A percentile compares a stretch with the other conserved stretches of the same genome.
phyloP scores from a whole-genome alignment of 164 flowering plant genomes.

The Tetrastigma voinierianum region DNA sequence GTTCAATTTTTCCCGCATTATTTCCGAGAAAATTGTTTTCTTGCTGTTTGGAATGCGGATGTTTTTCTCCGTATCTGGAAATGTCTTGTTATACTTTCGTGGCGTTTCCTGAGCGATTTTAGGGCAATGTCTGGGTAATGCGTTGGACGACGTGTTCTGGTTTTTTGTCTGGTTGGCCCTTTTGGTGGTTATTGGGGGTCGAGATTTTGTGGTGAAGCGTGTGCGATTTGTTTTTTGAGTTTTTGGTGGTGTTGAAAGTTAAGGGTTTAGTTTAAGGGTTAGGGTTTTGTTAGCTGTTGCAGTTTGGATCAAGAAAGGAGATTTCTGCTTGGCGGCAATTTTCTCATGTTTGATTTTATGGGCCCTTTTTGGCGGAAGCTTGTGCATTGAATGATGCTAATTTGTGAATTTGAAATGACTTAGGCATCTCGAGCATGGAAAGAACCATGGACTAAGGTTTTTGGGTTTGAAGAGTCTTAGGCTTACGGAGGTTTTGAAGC shows the following conservation, averaged over 20 bases:
- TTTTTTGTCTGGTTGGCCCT: neutral
- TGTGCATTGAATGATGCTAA: no score
- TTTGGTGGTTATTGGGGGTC: neutral
- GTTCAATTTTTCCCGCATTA: neutral
- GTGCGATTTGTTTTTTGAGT: neutral
- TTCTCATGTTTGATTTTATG: no score
- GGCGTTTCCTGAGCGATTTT: neutral
- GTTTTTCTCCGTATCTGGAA: no score
- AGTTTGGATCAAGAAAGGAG: neutral
- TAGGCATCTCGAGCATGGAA: no score
- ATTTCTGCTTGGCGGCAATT: neutral
- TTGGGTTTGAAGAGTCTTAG: no score
- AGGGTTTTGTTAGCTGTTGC: conserved; percentile 1
- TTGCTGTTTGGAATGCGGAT: no score
- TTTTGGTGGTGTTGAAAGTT: neutral
- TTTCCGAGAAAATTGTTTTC: neutral
- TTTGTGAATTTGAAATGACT: no score
- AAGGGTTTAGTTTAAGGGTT: neutral
- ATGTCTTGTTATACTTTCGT: no score
- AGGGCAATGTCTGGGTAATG: neutral
- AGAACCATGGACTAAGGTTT: no score
- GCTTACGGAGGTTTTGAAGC: no score
- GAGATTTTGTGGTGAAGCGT: conserved; percentile 6
- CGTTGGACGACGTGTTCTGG: conserved; percentile 1
- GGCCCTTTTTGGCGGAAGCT: no score